Evolutionary conservation across 805 yeast genomes (phyloP).

Genomic region (Spathaspora arborariae): DNA sequence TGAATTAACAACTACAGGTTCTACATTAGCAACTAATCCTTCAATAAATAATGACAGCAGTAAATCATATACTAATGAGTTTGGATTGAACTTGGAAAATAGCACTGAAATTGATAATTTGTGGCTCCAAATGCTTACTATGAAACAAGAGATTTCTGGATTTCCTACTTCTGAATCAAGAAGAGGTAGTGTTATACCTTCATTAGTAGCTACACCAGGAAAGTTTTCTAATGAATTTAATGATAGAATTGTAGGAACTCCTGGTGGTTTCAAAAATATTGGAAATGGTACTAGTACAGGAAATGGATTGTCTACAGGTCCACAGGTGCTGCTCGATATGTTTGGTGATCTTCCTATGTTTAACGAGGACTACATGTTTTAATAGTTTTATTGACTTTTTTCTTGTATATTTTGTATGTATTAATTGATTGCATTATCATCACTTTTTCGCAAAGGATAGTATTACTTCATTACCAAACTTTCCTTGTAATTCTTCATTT

Average conservation of each 20-base stretch:
- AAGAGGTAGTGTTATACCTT: not conserved
- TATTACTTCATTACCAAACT: conserved; percentile 20
- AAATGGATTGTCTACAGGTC: conserved; percentile 14
- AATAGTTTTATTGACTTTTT: not conserved
- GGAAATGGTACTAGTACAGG: conserved; percentile 3
- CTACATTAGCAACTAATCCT: not conserved
- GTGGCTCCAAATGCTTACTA: conserved; percentile 32
- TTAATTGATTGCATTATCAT: not conserved
- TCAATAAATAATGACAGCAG: not conserved
- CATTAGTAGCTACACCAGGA: conserved; percentile 2
- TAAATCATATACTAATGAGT: conserved; percentile 9
- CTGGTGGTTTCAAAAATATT: not conserved
- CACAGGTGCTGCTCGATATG: conserved; percentile 18
- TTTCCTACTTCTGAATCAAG: conserved; percentile 1
- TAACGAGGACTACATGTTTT: not conserved
- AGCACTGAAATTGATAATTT: conserved; percentile 30
- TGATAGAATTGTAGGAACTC: not conserved
- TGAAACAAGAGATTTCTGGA: conserved; percentile 18
- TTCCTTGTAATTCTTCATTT: conserved; percentile 3
- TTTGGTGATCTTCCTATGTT: conserved; percentile 23
- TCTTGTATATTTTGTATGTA: not conserved
- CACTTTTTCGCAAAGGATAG: conserved; percentile 35
- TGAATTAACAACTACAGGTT: not conserved
- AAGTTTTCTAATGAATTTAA: not conserved
- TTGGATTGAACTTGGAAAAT: conserved; percentile 16